Conservation (phyloP, 1,284 basidiomycete genomes). For the Cystobasidium sp. region DNA sequence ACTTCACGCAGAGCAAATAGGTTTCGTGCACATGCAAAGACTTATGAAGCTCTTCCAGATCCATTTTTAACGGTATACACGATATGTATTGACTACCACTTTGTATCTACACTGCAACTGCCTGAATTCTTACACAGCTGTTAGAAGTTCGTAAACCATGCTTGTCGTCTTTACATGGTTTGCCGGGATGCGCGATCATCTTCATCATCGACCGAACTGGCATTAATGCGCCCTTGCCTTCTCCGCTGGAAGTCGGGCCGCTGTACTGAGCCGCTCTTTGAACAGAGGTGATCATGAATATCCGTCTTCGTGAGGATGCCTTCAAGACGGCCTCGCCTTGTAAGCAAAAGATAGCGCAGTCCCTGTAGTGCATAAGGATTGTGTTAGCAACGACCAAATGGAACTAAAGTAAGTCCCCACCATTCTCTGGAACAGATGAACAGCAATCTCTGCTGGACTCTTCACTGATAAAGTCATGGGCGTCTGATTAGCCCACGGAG, state of each 20-base stretch:
- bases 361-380: conserved; percentile 10
- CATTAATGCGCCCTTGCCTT: neutral
- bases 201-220: too few relatives aligned
- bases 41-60: neutral
- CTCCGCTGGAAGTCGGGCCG: conserved; percentile 28
- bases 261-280: conserved; percentile 7
- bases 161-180: too few relatives aligned
- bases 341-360: conserved; percentile 32
- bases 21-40: neutral
- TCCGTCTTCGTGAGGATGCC: conserved; percentile 43
- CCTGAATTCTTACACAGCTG: too few relatives aligned
- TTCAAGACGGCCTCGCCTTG: conserved; percentile 25
- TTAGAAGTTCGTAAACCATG: too few relatives aligned
- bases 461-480: conserved; percentile 48
- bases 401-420: neutral
- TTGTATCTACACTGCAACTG: neutral
- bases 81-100: conserved; percentile 3
- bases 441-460: conserved; percentile 52
- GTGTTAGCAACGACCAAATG: neutral
- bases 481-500: conserved; percentile 51
- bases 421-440: conserved; percentile 53
- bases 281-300: conserved; percentile 24
- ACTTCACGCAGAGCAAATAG: neutral
- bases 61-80: neutral
- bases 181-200: too few relatives aligned